Percentiles rank a stretch among this genome's conserved stretches.
phyloP scores from a whole-genome alignment of 495 filamentous ascomycete genomes.

The Penicillium chermesinum region DNA sequence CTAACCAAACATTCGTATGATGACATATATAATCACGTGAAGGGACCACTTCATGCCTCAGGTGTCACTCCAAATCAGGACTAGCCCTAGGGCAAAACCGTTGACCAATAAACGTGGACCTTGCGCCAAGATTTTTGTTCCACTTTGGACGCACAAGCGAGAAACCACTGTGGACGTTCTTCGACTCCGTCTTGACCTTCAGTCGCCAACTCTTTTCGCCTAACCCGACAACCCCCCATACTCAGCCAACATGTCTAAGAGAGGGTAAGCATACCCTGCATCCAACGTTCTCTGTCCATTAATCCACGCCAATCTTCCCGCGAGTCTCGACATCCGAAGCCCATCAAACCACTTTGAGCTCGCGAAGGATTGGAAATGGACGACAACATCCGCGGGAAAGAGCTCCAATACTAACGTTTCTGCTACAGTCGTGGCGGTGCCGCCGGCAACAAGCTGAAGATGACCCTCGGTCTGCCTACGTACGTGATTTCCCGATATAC shows the following conservation, averaged over 20 bases:
- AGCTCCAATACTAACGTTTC: conserved; percentile 26
- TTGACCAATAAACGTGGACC: conserved; percentile 20
- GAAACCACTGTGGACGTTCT: conserved; percentile 29
- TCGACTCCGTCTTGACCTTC: conserved; percentile 32
- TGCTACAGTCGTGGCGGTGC: conserved; percentile 69
- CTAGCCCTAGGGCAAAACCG: conserved; percentile 37
- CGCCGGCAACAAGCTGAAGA: conserved; percentile 99
- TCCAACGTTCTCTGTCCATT: conserved; percentile 8
- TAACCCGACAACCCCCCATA: conserved; percentile 41
- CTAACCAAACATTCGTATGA: background rate
- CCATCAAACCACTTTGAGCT: conserved; percentile 17
- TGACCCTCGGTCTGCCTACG: conserved; percentile 99
- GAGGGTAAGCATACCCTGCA: conserved; percentile 42
- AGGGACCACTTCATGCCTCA: conserved; percentile 4
- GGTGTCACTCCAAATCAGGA: conserved; percentile 15
- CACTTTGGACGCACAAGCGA: conserved; percentile 46
- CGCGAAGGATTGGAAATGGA: conserved; percentile 9
- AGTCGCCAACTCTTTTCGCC: conserved; percentile 37
- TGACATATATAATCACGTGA: background rate
- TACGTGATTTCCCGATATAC: conserved; percentile 50
- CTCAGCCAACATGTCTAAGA: conserved; percentile 53
- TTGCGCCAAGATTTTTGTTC: conserved; percentile 39
- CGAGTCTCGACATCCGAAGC: conserved; percentile 15
- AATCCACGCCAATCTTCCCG: background rate
- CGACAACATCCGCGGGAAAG: conserved; percentile 3